phyloP scores from a whole-genome alignment of 1,139 yeast species.

The Candida frijolesensis region DNA sequence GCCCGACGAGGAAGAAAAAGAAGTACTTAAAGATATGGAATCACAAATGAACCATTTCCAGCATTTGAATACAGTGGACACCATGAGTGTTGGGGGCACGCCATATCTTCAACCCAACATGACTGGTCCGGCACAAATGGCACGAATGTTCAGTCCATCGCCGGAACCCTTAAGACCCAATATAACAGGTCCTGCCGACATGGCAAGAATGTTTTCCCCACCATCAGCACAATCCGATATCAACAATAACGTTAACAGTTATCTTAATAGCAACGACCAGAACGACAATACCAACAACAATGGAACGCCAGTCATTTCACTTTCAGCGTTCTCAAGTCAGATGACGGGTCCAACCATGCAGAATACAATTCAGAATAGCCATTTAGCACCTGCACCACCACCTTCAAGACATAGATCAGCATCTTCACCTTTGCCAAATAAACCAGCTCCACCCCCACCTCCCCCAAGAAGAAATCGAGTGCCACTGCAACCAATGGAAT shows the following conservation, averaged over 20 bases:
- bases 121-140: conserved; percentile 56
- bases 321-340: conserved; percentile 47
- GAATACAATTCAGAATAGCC: conserved; percentile 38
- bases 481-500: conserved; percentile 41
- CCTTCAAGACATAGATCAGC: conserved; percentile 41
- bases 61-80: conserved; percentile 62
- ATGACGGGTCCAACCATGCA: conserved; percentile 46
- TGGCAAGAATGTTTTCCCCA: conserved; percentile 37
- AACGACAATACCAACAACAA: conserved; percentile 6
- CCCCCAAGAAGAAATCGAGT: conserved; percentile 37
- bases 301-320: conserved; percentile 32
- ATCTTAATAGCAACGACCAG: not conserved
- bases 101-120: conserved; percentile 54
- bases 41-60: conserved; percentile 68
- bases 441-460: conserved; percentile 39
- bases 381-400: conserved; percentile 22
- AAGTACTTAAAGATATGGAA: conserved; percentile 66
- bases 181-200: conserved; percentile 41
- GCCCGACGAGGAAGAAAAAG: conserved; percentile 56
- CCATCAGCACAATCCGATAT: conserved; percentile 11
- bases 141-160: conserved; percentile 26
- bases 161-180: conserved; percentile 39
- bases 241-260: conserved; percentile 14
- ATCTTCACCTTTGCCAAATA: conserved; percentile 46
- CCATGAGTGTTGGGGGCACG: conserved; percentile 60